Base-by-base conservation (phyloP, 768 basidiomycete species). In the Naematelia aurantialba region DNA sequence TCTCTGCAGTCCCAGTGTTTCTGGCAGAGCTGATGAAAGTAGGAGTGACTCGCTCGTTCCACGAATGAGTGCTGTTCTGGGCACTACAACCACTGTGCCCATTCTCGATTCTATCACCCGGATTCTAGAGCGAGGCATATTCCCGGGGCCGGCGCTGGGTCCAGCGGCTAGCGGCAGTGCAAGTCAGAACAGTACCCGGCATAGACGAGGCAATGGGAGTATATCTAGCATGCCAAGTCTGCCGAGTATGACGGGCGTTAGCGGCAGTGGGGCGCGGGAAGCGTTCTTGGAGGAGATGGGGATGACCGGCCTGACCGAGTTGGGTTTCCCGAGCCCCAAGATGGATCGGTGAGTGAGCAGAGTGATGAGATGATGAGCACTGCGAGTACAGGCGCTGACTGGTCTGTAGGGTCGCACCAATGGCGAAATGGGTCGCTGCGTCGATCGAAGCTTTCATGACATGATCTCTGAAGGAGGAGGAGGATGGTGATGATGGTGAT, bases 31-130 rank as follows among this genome's bases (percentile, higher is more conserved):
- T 60, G 52, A 21, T 25, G 4, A 30, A 24, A 17, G 1, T 44
- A 72, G 70, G 13, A 69, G 67, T 53, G 72, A 74, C 56, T 45
- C 56, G 19, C 45, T 74, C 5, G 59, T 74, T 2, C 72, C 72
- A 2, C 58, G 68, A 12, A 66, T 71, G 24, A 59, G 59, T 3
- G 45, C 68, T 1, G 61, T 61, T 1, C 45, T 74, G 5, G 52
- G 60, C 25, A 67, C 70, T 10, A 69, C 72, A 1, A 62, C 69
- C 1, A 65, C 62, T 31, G 27, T 59, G 4, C 27, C 62, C 19
- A 63, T 74, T 44, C 51, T 74, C 14, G 27, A 45, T 14, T 58
- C 62, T 17, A 60, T 67, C 12, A 62, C 67, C 10, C 34, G 34
- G 24, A 69, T 74, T 45, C 62, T 71, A 11, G 60, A 65, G 24